Evolutionary conservation across 2,329 filamentous ascomycete species (phyloP).

Genomic region (Phoma sp.): DNA sequence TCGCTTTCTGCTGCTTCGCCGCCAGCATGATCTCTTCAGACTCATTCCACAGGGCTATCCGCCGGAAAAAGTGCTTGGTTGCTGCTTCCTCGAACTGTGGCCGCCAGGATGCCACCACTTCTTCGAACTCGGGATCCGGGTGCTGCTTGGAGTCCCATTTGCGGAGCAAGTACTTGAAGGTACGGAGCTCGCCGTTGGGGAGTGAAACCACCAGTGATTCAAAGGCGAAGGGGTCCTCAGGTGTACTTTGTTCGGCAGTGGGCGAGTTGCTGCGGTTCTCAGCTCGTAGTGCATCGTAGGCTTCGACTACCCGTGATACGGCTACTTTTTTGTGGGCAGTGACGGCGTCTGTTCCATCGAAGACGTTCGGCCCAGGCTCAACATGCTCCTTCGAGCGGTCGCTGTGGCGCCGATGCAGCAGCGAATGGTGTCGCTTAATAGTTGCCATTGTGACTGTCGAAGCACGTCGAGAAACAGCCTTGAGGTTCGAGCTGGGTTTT

Average conservation of each 20-base stretch:
- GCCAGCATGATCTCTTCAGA: slow-evolving; percentile 23
- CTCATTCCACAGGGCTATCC: slow-evolving; percentile 30
- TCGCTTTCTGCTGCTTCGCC: slow-evolving; percentile 17
- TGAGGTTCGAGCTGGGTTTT: slow-evolving; percentile 10
- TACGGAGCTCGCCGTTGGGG: slow-evolving; percentile 28
- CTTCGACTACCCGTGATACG: slow-evolving; percentile 16
- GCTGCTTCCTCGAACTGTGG: slow-evolving; percentile 27
- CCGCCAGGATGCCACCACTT: slow-evolving; percentile 13
- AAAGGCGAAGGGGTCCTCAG: slow-evolving; percentile 22
- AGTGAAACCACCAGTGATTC: slow-evolving; percentile 22
- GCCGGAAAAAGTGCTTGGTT: slow-evolving; percentile 30
- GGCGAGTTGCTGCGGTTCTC: slow-evolving; percentile 12
- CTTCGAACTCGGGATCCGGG: slow-evolving; percentile 27
- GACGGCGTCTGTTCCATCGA: slow-evolving; percentile 15
- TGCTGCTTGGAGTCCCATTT: slow-evolving; percentile 24
- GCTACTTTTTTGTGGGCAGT: slow-evolving; percentile 15
- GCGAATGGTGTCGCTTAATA: slow-evolving; percentile 15
- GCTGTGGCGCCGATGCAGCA: slow-evolving; percentile 15
- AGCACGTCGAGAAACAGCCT: slow-evolving; percentile 1
- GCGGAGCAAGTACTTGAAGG: slow-evolving; percentile 29
- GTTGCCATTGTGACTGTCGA: slow-evolving; percentile 18
- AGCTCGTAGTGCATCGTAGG: slow-evolving; percentile 14
- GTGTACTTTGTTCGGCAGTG: slow-evolving; percentile 8
- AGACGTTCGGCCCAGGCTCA: not conserved
- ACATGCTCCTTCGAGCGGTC: slow-evolving; percentile 11